These are phyloP conservation scores for Gyromitra esculenta DNA, from an alignment of 2,329 filamentous ascomycete genomes.

Conservation along the genomic window DNA sequence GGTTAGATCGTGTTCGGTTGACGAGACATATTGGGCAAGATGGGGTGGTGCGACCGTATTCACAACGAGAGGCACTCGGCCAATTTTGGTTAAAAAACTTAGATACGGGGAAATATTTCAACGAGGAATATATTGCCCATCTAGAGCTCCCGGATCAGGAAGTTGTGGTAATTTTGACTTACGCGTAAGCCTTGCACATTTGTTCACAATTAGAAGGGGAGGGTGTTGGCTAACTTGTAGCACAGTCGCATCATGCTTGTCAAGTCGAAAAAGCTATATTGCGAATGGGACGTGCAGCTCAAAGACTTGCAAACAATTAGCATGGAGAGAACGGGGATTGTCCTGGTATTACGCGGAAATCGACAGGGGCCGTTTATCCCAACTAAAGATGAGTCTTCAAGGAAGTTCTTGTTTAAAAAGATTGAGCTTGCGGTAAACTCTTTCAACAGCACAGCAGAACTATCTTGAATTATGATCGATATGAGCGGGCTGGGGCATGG, in stretches of 20 bases:
- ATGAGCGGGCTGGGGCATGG: neutral
- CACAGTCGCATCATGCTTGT: constrained; percentile 81
- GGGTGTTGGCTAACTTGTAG: constrained; percentile 60
- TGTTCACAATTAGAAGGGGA: constrained; percentile 62
- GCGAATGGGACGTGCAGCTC: constrained; percentile 94
- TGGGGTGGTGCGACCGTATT: constrained; percentile 93
- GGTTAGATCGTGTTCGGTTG: constrained; percentile 92
- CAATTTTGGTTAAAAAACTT: constrained; percentile 99
- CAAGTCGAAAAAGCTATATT: constrained; percentile 81
- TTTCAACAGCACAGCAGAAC: constrained; percentile 56
- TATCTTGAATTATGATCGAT: constrained; percentile 21
- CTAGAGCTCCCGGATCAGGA: constrained; percentile 89
- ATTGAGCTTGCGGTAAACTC: constrained; percentile 57
- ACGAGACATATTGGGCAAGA: constrained; percentile 91
- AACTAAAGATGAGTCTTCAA: constrained; percentile 80
- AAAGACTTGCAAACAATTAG: constrained; percentile 97
- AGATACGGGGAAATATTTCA: constrained; percentile 97
- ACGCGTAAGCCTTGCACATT: constrained; percentile 62
- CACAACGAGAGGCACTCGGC: constrained; percentile 90
- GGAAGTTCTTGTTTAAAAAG: constrained; percentile 56
- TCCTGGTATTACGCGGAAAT: constrained; percentile 85
- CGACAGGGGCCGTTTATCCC: constrained; percentile 95
- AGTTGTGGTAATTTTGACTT: constrained; percentile 89
- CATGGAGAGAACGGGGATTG: constrained; percentile 94
- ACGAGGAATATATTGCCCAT: constrained; percentile 96